Base-by-base conservation (phyloP, 495 filamentous ascomycete genomes). In the Tuber aestivum region DNA sequence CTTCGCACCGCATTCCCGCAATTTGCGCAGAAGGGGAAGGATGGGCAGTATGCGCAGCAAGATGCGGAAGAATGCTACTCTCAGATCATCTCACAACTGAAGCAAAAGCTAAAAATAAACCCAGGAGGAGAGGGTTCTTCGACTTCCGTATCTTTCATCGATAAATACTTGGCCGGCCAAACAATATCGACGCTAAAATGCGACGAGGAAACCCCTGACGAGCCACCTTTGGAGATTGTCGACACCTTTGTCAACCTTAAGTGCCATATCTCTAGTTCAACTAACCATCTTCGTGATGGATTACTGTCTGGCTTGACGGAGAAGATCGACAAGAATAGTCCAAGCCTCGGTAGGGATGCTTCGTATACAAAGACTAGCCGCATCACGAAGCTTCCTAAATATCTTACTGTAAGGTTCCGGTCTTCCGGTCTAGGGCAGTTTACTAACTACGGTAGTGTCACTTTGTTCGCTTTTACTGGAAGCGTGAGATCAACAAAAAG, bases 51-150 rank as follows among this genome's bases (percentile, higher is more conserved):
- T 82, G 93, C 95, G 12, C 95, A 99, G 82, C 95, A 99, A 85
- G 95, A 99, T 86, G 95, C 95, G 2, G 95, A 99, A 82, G 95
- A 99, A 83, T 97, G 94, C 27, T 99, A 95, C 93, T 96, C 96
- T 35, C 95, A 98, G 83, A 97, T 99, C 72, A 83, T 99, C 9
- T 89, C 90, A n/a, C 92, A 95, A 83, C 86, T 99, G 69, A 90
- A 92, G 44, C 88, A 91, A 77, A 96, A 92, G 83, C 85, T 97
- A 73, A 92, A 91, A 82, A 85, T 92, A 73, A 89, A 88, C 74
- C 72, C 81, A 2, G 87, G 85, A 4, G 56, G 27, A 65, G 86
- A 85, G 16, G 82, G 83, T 14, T 84, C 86, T 32, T 82, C 85
- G 3, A 81, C 79, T 23, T 88, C 90, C 9, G 81, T 85, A 3